Evolutionary conservation across 345 rosid genomes (phyloP).

Genomic region (rapeseed (Brassica napus)): DNA sequence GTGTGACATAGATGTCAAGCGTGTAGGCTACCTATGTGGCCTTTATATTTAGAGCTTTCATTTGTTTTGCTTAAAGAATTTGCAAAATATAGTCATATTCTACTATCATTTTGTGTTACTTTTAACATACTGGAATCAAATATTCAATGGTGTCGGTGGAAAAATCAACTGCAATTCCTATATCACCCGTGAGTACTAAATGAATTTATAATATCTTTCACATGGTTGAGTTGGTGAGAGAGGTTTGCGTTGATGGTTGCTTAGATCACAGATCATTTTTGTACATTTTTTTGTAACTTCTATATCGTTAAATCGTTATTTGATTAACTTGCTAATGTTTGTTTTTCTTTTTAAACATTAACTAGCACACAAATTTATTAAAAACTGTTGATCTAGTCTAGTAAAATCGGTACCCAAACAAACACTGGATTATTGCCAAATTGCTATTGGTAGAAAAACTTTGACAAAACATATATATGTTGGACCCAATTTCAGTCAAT

Average conservation of each 20-base stretch:
- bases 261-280: not conserved
- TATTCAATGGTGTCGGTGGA: not conserved
- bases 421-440: not conserved
- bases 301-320: not conserved
- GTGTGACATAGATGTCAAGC: conserved; percentile 21
- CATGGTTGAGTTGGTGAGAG: not conserved
- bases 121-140: not conserved
- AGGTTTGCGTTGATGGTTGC: not conserved
- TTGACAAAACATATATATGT: not conserved
- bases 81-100: not conserved
- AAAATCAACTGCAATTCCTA: not conserved
- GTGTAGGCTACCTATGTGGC: conserved; percentile 19
- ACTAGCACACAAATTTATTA: not conserved
- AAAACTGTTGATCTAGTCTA: not conserved
- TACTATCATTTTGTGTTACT: not conserved
- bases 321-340: not conserved
- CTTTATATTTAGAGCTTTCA: not conserved
- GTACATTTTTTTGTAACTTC: not conserved
- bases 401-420: not conserved
- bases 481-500: too few species aligned
- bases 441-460: not conserved
- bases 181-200: not conserved
- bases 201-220: not conserved
- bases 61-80: not conserved
- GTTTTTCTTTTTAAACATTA: not conserved